Conservation (phyloP, 192 early-diverging fungal species). For the Entomortierella chlamydospora region DNA sequence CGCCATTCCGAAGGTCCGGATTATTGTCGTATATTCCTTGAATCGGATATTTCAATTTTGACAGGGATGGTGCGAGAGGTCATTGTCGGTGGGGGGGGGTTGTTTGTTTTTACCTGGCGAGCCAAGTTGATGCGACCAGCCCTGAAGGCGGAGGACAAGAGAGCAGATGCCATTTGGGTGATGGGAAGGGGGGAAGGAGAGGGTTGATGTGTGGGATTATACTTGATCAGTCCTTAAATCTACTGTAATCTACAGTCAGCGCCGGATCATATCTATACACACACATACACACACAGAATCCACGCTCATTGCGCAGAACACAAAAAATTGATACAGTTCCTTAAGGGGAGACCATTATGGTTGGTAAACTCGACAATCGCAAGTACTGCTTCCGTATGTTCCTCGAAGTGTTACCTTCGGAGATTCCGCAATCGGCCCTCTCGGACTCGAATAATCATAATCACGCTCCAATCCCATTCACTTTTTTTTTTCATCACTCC, state of each 20-base stretch:
- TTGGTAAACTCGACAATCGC: conserved; percentile 2
- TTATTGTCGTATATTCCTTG: background rate
- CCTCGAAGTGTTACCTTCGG: background rate
- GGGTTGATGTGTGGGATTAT: background rate
- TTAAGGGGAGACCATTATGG: conserved; percentile 2
- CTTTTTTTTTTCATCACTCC: conserved; percentile 3
- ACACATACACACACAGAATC: no score
- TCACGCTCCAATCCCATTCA: background rate
- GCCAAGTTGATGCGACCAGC: conserved; percentile 50
- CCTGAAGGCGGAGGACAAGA: conserved; percentile 54
- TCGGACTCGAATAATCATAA: background rate
- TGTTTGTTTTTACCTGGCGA: conserved; percentile 36
- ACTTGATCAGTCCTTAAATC: no score
- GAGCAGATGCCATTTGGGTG: conserved; percentile 45
- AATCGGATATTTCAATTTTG: no score
- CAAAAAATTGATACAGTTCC: no score
- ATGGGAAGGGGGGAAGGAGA: conserved; percentile 19
- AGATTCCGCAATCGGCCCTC: conserved; percentile 5
- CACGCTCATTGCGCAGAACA: no score
- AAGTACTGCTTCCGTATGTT: background rate
- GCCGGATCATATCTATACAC: no score
- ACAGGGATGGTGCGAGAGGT: no score
- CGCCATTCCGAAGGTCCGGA: background rate
- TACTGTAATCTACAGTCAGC: no score
- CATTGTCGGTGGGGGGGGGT: no score